Percentiles rank a stretch among this genome's conserved stretches.
Evolutionary conservation across 106 monocot species (phyloP).

Genomic region (Apostasia ramifera): DNA sequence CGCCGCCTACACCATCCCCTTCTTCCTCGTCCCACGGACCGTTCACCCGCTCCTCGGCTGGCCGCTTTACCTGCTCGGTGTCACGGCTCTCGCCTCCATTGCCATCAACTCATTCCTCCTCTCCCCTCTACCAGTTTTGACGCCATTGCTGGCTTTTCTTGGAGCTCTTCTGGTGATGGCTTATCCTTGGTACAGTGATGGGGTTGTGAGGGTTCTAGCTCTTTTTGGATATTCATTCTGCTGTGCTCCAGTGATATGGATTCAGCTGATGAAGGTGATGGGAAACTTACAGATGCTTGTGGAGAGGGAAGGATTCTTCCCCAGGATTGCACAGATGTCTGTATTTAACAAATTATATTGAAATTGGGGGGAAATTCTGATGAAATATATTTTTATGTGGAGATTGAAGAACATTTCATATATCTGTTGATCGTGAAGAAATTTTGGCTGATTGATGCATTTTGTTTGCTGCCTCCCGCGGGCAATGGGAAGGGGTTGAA

Average conservation of each 20-base stretch:
- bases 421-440: no score
- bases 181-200: slow-evolving; percentile 58
- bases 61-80: slow-evolving; percentile 62
- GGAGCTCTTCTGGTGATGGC: slow-evolving; percentile 51
- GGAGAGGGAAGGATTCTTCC: slow-evolving; percentile 58
- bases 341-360: slow-evolving; percentile 56
- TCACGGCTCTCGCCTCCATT: slow-evolving; percentile 25
- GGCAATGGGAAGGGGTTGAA: no score
- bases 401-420: no score
- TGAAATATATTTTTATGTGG: no score
- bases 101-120: slow-evolving; percentile 51
- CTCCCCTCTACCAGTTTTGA: slow-evolving; percentile 35
- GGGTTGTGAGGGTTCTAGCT: slow-evolving; percentile 43
- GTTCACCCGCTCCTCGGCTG: slow-evolving; percentile 68
- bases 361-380: background rate
- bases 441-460: no score
- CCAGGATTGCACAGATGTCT: slow-evolving; percentile 34
- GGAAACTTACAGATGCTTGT: slow-evolving; percentile 30
- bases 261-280: slow-evolving; percentile 23
- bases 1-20: slow-evolving; percentile 46
- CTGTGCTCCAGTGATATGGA: slow-evolving; percentile 49
- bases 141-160: slow-evolving; percentile 36
- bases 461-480: no score
- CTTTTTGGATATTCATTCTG: slow-evolving; percentile 40
- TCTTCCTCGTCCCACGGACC: slow-evolving; percentile 64